Conservation (phyloP, 2,329 filamentous ascomycete species). For the Fusarium secorum region DNA sequence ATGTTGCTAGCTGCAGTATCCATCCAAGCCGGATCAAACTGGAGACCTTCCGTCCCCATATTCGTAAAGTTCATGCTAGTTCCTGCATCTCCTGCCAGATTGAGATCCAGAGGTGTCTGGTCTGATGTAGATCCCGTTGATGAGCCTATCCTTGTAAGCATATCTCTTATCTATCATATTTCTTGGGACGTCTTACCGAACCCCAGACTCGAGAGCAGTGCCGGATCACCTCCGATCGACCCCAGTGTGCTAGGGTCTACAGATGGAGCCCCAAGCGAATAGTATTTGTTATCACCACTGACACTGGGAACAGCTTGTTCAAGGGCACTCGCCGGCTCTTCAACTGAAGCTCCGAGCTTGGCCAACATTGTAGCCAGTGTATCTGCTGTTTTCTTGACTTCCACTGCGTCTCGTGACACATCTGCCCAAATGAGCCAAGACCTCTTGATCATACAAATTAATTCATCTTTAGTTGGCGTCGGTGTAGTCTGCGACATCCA, state of each 20-base stretch:
- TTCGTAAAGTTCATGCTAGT: conserved; percentile 34
- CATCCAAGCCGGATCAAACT: conserved; percentile 51
- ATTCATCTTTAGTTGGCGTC: conserved; percentile 49
- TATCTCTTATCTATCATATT: conserved; percentile 1
- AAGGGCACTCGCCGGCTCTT: conserved; percentile 8
- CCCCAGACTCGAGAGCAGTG: conserved; percentile 34
- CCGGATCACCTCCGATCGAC: conserved; percentile 28
- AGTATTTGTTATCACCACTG: conserved; percentile 19
- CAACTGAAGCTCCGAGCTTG: conserved; percentile 49
- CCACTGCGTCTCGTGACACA: conserved; percentile 48
- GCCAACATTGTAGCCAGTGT: conserved; percentile 56
- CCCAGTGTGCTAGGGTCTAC: conserved; percentile 34
- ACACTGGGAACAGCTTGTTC: not conserved
- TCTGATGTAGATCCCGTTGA: conserved; percentile 29
- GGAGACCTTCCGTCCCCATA: conserved; percentile 34
- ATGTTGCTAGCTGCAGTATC: conserved; percentile 43
- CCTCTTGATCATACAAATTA: conserved; percentile 51
- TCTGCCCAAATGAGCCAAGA: conserved; percentile 56
- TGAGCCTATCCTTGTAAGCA: conserved; percentile 32
- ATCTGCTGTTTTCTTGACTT: conserved; percentile 56
- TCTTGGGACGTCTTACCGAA: conserved; percentile 28
- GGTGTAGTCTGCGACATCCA: conserved; percentile 47
- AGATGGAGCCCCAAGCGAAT: conserved; percentile 29
- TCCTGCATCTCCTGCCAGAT: conserved; percentile 26
- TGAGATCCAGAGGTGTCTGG: conserved; percentile 33